Percentiles rank a stretch among this genome's conserved stretches.
Evolutionary conservation across 108 stramenopile species (phyloP).

Genomic region (Licmophora abbreviata): DNA sequence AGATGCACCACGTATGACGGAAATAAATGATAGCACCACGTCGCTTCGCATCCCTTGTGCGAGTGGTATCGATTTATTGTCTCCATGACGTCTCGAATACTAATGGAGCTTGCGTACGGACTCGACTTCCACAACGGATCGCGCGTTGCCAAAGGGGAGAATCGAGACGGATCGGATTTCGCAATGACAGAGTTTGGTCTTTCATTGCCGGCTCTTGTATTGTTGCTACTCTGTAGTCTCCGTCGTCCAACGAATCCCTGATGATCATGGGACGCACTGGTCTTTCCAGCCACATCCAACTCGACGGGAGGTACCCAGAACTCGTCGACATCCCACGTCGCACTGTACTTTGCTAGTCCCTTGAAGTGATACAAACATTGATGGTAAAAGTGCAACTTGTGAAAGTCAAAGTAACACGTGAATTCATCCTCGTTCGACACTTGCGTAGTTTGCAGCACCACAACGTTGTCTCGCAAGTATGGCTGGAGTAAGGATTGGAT

Average conservation of each 20-base stretch:
- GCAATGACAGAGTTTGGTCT: no score
- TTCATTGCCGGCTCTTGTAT: no score
- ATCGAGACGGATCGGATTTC: neutral
- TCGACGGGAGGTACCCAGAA: conserved; percentile 17
- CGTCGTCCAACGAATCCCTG: no score
- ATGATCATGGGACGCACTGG: no score
- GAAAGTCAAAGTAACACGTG: conserved; percentile 2
- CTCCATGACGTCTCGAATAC: neutral
- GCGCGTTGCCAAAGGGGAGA: neutral
- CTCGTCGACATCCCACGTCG: conserved; percentile 26
- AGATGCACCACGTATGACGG: neutral
- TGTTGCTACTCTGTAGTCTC: no score
- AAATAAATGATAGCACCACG: conserved; percentile 2
- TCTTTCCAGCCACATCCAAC: no score
- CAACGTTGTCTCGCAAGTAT: conserved; percentile 3
- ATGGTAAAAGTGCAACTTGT: conserved; percentile 19
- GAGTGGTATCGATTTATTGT: neutral
- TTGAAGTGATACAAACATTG: conserved; percentile 28
- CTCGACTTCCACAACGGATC: neutral
- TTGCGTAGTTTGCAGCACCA: neutral
- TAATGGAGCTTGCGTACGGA: neutral
- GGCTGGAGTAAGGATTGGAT: conserved; percentile 1
- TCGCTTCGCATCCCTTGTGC: neutral
- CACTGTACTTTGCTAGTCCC: conserved; percentile 16
- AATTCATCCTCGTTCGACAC: neutral